Evolutionary conservation across 2,329 filamentous ascomycete genomes (phyloP).

Genomic region (Pseudogymnoascus sp.): DNA sequence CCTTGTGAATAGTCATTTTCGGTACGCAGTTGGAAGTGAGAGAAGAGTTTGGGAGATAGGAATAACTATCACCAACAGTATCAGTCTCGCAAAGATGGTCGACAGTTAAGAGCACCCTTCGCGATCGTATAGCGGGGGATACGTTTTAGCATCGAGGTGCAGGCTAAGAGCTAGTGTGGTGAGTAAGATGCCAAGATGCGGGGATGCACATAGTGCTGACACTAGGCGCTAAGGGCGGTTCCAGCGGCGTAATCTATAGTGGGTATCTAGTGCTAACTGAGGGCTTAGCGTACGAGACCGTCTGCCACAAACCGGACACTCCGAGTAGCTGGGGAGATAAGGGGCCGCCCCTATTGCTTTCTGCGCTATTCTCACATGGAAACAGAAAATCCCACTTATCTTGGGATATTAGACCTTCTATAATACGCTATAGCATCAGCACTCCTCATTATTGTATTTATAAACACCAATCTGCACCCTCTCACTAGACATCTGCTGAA

Average conservation of each 20-base stretch:
- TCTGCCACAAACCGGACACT: background rate
- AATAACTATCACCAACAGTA: background rate
- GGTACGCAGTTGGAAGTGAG: background rate
- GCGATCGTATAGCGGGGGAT: constrained; percentile 9
- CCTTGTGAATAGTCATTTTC: constrained; percentile 30
- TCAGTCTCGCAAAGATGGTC: background rate
- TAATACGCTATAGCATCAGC: background rate
- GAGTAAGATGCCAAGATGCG: background rate
- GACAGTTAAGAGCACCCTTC: background rate
- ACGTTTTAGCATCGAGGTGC: background rate
- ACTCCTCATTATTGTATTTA: background rate
- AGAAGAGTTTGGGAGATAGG: background rate
- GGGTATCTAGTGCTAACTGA: background rate
- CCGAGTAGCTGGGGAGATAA: background rate
- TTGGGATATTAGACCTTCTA: background rate
- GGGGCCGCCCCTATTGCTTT: background rate
- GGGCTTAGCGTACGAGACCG: background rate
- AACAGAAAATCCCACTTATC: background rate
- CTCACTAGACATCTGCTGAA: background rate
- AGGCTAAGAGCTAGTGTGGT: background rate
- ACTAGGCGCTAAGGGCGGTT: background rate
- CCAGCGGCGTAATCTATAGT: background rate
- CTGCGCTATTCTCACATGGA: background rate
- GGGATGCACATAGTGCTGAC: background rate
- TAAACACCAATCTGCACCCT: background rate